phyloP scores from a whole-genome alignment of 495 filamentous ascomycete genomes.

The Hyaloscypha finlandica region DNA sequence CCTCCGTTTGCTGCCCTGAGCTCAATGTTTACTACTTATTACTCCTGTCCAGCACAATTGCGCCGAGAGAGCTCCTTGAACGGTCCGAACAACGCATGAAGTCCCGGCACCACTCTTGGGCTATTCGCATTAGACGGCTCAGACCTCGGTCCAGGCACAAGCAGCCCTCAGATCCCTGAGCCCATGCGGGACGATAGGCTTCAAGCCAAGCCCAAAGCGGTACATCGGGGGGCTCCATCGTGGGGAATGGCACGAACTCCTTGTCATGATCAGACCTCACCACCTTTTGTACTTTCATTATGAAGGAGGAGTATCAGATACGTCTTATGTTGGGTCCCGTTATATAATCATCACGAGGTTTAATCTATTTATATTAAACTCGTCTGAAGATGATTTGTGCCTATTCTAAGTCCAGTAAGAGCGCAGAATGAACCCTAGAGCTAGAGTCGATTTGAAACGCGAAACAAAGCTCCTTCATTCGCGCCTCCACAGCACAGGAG shows the following conservation, averaged over 20 bases:
- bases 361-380: slow-evolving; percentile 1
- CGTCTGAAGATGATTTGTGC: not conserved
- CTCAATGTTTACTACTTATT: too few relatives aligned
- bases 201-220: not conserved
- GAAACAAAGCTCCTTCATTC: slow-evolving; percentile 19
- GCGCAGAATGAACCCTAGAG: not conserved
- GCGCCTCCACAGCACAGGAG: slow-evolving; percentile 5
- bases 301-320: not conserved
- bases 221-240: not conserved
- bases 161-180: not conserved
- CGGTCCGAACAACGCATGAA: not conserved
- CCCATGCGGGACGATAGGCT: slow-evolving; percentile 1
- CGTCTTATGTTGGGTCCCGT: not conserved
- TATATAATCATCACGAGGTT: not conserved
- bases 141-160: not conserved
- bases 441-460: slow-evolving; percentile 14
- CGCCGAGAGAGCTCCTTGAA: not conserved
- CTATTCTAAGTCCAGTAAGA: slow-evolving; percentile 2
- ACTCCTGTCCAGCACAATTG: not conserved
- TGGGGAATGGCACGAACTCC: not conserved
- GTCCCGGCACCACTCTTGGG: not conserved
- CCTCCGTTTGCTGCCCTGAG: too few relatives aligned
- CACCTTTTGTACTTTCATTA: too few relatives aligned
- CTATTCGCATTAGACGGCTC: not conserved
- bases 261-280: too few relatives aligned